A percentile compares a stretch with the other conserved stretches of the same genome.
Evolutionary conservation across 129 eudicot species (phyloP).

Genomic region (Lactuca saligna): DNA sequence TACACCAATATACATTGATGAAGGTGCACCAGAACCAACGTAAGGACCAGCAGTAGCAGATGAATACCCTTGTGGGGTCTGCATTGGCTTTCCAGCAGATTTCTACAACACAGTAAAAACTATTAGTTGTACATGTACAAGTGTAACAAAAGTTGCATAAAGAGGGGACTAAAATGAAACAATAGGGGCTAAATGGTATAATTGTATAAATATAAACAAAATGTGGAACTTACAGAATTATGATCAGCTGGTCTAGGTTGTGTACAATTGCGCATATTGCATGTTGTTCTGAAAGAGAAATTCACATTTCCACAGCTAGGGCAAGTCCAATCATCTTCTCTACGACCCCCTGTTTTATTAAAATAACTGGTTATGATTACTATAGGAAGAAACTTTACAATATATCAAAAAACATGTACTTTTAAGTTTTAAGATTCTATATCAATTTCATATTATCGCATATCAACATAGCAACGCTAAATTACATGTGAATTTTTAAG

Average conservation of each 20-base stretch:
- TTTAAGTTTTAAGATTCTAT: too few species aligned
- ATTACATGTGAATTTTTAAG: too few species aligned
- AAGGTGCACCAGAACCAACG: constrained; percentile 64
- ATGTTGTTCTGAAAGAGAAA: constrained; percentile 88
- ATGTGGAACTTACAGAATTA: constrained; percentile 54
- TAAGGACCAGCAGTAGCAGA: constrained; percentile 37
- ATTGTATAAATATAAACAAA: too few species aligned
- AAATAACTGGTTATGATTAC: too few species aligned
- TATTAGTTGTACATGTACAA: background rate
- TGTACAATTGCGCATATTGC: constrained; percentile 95
- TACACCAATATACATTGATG: constrained; percentile 60
- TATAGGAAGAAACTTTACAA: too few species aligned
- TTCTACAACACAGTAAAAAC: constrained; percentile 44
- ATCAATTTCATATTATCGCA: background rate
- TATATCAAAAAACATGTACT: constrained; percentile 16
- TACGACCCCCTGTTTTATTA: constrained; percentile 62
- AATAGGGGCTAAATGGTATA: too few species aligned
- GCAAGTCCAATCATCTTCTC: constrained; percentile 99
- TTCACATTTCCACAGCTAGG: constrained; percentile 96
- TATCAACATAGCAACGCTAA: too few species aligned
- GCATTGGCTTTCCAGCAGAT: constrained; percentile 74
- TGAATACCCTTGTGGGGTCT: constrained; percentile 48
- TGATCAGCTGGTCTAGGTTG: constrained; percentile 98
- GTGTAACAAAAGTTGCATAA: too few species aligned
- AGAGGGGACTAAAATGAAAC: too few species aligned